Evolutionary conservation across 108 stramenopile genomes (phyloP), one percentile per base, ranked within the genome.

Genomic region (Conticribra weissflogii): DNA sequence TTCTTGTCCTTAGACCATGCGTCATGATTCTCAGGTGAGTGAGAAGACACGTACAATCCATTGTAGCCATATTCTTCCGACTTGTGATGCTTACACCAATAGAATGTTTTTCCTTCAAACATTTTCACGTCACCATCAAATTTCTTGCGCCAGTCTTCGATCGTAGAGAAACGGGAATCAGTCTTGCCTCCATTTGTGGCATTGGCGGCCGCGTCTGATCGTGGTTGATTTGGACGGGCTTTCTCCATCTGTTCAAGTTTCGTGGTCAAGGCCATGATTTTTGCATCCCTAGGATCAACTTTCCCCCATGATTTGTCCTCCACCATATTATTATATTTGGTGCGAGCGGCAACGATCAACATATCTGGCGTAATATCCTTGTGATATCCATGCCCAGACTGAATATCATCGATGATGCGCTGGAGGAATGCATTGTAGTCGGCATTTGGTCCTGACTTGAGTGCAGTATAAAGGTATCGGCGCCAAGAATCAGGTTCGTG

Each of bases 261-360:
- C 14, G 50, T 50, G 8, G 29, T 7, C 15, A 64, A 24, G 3
- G 63, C 49, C 3, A 64, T 18, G 4, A 64, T 29, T n/a, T 22
- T 16, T 29, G 50, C 29, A 33, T 64, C 50, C 12, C 24, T 49
- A 4, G 63, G 63, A 21, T 64, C 63, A 52, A 64, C 63, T 16
- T 30, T n/a, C 1, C 4, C 21, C 63, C 63, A 64, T 2, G 19
- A 3, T 2, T 23, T 24, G 4, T 33, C 3, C 8, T 27, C 28
- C 3, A 52, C 48, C n/a, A 32, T 14, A 33, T 64, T 52, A 21
- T 50, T 50, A 31, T 52, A 64, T 8, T 46, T 17, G 14, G 3
- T 29, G n/a, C n/a, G n/a, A n/a, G n/a, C n/a, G 16, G 46, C 22
- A 3, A 4, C 29, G 46, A 62, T 36, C 2, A 62, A 7, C 25